A percentile compares a stretch with the other conserved stretches of the same genome.
Evolutionary conservation across 2,329 filamentous ascomycete genomes (phyloP).

Genomic region (Epichloe uncinata): DNA sequence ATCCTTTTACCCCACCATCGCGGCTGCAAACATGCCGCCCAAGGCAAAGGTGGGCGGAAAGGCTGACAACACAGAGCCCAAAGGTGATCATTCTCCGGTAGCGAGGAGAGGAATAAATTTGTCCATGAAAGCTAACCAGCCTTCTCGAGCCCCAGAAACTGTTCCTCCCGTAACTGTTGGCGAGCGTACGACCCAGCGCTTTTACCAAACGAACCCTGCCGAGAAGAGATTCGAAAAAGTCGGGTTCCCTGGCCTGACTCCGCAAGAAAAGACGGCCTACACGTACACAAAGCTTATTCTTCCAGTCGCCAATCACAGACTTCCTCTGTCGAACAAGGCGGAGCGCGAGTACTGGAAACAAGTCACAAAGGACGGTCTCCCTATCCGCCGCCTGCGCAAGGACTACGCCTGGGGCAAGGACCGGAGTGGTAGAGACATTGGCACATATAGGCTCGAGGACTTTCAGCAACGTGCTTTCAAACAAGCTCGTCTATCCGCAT

Average conservation of each 20-base stretch:
- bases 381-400: conserved; percentile 29
- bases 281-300: conserved; percentile 32
- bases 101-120: background rate
- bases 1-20: conserved; percentile 9
- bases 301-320: conserved; percentile 22
- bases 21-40: conserved; percentile 11
- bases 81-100: conserved; percentile 8
- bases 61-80: conserved; percentile 10
- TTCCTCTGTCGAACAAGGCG: conserved; percentile 30
- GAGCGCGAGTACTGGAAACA: conserved; percentile 46
- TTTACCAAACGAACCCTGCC: conserved; percentile 37
- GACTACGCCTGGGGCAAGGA: conserved; percentile 38
- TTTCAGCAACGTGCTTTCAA: conserved; percentile 29
- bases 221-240: conserved; percentile 30
- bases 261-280: conserved; percentile 36
- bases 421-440: conserved; percentile 34
- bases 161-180: conserved; percentile 29
- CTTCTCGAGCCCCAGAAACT: conserved; percentile 16
- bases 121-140: background rate
- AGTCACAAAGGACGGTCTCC: conserved; percentile 37
- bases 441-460: conserved; percentile 32
- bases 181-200: conserved; percentile 33
- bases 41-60: conserved; percentile 12
- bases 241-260: conserved; percentile 31
- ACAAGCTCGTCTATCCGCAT: conserved; percentile 27